Conservation (phyloP, 305 asterid genomes). For the Stenogyne calaminthoides region DNA sequence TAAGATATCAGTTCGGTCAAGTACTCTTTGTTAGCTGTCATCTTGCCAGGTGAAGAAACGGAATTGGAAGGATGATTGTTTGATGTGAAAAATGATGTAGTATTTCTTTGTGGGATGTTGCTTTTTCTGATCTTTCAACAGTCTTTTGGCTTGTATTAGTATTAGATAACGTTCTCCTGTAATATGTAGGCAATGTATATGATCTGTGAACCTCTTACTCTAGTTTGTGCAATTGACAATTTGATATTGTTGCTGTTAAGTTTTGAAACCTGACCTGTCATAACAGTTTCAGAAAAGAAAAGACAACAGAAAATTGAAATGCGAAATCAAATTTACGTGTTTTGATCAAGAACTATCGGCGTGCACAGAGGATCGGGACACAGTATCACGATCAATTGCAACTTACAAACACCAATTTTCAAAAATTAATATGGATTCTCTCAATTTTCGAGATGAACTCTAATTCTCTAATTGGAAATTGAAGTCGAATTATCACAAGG, state of each 20-base stretch:
- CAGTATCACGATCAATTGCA: too few species aligned
- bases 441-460: too few species aligned
- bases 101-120: background rate
- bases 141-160: conserved; percentile 20
- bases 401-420: too few species aligned
- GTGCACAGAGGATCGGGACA: too few species aligned
- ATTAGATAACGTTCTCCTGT: background rate
- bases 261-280: too few species aligned
- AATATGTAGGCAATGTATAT: conserved; percentile 9
- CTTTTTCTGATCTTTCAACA: conserved; percentile 1
- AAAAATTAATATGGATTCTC: too few species aligned
- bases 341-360: too few species aligned
- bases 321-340: too few species aligned
- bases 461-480: too few species aligned
- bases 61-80: conserved; percentile 31
- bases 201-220: background rate
- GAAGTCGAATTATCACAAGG: too few species aligned
- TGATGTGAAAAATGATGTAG: conserved; percentile 13
- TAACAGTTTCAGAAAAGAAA: too few species aligned
- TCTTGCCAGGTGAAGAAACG: conserved; percentile 58
- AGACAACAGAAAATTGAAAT: too few species aligned
- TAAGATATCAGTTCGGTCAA: conserved; percentile 67
- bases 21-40: conserved; percentile 60
- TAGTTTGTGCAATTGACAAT: background rate
- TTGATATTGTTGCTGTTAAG: background rate